Conservation (phyloP, 768 basidiomycete species). For the Hydnum rufescens region DNA sequence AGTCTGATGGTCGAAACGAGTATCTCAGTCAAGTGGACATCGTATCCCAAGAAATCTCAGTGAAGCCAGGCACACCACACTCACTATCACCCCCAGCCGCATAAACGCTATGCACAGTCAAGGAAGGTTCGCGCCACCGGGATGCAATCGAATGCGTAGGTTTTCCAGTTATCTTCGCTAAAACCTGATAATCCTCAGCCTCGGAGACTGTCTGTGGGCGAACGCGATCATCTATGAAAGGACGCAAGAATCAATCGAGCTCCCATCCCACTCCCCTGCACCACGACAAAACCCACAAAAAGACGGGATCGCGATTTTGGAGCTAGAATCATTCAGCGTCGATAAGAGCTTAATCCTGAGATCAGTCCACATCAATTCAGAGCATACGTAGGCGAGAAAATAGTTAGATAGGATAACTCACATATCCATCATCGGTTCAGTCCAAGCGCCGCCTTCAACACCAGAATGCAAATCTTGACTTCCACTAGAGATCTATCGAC, state of each 20-base stretch:
- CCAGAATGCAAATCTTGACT: constrained; percentile 82
- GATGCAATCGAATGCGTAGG: constrained; percentile 49
- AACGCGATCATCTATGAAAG: constrained; percentile 47
- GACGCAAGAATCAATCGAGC: not conserved
- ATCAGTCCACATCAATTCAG: not conserved
- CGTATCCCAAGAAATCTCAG: too few relatives aligned
- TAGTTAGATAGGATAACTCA: constrained; percentile 17
- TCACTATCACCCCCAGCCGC: constrained; percentile 65
- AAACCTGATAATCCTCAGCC: constrained; percentile 39
- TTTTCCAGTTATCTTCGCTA: constrained; percentile 48
- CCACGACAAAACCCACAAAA: constrained; percentile 45
- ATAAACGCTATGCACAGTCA: constrained; percentile 72
- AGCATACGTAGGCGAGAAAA: not conserved
- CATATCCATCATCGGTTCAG: constrained; percentile 92
- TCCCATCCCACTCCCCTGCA: not conserved
- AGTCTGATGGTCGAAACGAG: constrained; percentile 27
- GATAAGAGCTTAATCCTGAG: constrained; percentile 62
- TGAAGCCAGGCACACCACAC: constrained; percentile 12
- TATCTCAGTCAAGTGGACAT: too few relatives aligned
- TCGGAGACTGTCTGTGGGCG: constrained; percentile 50
- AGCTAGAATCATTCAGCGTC: constrained; percentile 30
- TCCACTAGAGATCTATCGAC: constrained; percentile 41
- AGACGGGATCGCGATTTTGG: constrained; percentile 40
- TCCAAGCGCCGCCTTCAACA: constrained; percentile 72
- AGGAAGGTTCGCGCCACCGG: constrained; percentile 77